Base-by-base conservation (phyloP, 2,329 filamentous ascomycete genomes). In the Xylogone sp. region DNA sequence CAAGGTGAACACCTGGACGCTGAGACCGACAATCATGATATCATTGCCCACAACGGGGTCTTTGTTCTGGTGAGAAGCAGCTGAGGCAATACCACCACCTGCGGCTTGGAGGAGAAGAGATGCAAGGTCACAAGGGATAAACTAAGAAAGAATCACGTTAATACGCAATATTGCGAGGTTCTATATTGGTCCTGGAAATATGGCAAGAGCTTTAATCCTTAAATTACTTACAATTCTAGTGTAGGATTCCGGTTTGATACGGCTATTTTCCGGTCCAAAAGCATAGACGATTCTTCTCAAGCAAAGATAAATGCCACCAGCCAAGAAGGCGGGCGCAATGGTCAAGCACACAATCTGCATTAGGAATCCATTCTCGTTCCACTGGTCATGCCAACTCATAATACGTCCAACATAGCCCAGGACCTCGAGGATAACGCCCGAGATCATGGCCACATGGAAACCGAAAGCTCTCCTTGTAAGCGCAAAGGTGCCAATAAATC, bases 11-110 rank as follows among this genome's bases (percentile, higher is more conserved):
- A 86, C 83, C 60, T 87, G 83, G 63, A 79, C 81, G 18, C 73
- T 65, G 0, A 87, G 75, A 27, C 84, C 84, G 3, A 81, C 81
- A n/a, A 87, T 74, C 76, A 83, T 84, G 67, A 86, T 77, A 62
- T 86, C 71, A 55, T 78, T 75, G n/a, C 82, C 84, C 0, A 61
- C 57, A 1, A 68, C 55, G 13, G 69, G 58, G 16, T 63, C 62
- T 5, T 68, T 50, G 43, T 69, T 57, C 48, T 71, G 63, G 46
- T 71, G 68, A 7, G 65, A 64, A 1, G 76, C 76, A 0, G 75
- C 74, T 0, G 81, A 78, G 1, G 83, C 78, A 49, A 84, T 62
- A 22, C 71, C 81, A n/a, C 82, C 83, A 43, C 83, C 84, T 0
- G 73, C 69, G 3, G 77, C 78, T 62, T 87, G 84, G 0, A 87